Evolutionary conservation across 2,329 filamentous ascomycete genomes (phyloP).

Genomic region (Phialocephala subalpina): DNA sequence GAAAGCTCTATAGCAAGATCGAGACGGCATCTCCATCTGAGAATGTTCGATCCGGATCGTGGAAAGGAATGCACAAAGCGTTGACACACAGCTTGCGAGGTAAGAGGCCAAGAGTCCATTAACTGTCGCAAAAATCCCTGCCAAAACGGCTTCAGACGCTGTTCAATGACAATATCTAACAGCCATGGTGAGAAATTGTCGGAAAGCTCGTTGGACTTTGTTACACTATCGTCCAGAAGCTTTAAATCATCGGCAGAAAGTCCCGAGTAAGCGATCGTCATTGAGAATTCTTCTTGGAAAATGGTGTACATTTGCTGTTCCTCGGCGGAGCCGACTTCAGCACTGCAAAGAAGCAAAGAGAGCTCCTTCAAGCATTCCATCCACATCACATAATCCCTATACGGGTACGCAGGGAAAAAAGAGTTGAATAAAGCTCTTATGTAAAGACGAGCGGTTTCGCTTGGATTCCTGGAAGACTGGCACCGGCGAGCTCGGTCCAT

Average conservation of each 20-base stretch:
- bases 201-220: neutral
- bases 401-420: neutral
- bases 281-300: constrained; percentile 9
- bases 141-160: constrained; percentile 5
- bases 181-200: constrained; percentile 1
- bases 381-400: neutral
- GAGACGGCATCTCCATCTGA: constrained; percentile 4
- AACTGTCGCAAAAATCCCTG: neutral
- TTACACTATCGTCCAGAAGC: constrained; percentile 3
- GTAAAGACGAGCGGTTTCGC: constrained; percentile 5
- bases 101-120: neutral
- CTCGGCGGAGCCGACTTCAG: neutral
- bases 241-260: constrained; percentile 5
- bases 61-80: constrained; percentile 13
- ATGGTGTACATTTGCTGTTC: neutral
- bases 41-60: neutral
- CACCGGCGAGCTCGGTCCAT: neutral
- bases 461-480: neutral
- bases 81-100: constrained; percentile 4
- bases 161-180: constrained; percentile 5
- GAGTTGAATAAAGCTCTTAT: constrained; percentile 1
- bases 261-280: neutral
- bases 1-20: constrained; percentile 10
- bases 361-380: constrained; percentile 6
- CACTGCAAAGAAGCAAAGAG: neutral